Evolutionary conservation across 2,329 filamentous ascomycete genomes (phyloP), one percentile per base, ranked within the genome.

Genomic region (Colletotrichum sp.): DNA sequence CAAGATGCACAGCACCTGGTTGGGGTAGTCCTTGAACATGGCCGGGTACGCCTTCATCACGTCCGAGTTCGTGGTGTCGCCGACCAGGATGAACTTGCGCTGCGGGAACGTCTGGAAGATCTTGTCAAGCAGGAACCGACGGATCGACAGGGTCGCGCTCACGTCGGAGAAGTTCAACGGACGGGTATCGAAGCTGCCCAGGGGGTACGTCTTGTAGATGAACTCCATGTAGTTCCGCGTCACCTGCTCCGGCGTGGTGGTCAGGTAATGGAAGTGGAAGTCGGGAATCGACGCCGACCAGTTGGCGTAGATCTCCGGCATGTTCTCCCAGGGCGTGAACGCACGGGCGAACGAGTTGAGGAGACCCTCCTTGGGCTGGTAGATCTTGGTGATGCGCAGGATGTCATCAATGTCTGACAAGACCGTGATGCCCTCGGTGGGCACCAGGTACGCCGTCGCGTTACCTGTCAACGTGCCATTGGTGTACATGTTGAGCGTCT

Each of bases 351-450:
- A 95, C 0, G 93, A 92, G 83, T 96, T 96, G 13, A 95, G 85
- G 0, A 96, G 85, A 7, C 94, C 94, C 79, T 95, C 89, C 76
- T 91, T 90, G 0, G 94, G 94, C 62, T 93, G 83, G 81, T 94
- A 96, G 80, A 96, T 96, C 82, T 95, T 94, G 70, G 94, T 96
- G 2, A 95, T 85, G n/a, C 94, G 91, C 1, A 95, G 88, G 72
- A 95, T 95, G 79, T 96, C 94, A 77, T 95, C 94, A 75, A 96
- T 94, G 78, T 96, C 94, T 2, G 91, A 94, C 77, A 96, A 85
- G 74, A 96, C 87, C 1, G 94, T 95, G 27, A 95, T 83, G 21
- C 94, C 94, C 16, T 87, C 85, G 0, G 90, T 85, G 0, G 94
- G 94, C 0, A 96, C 93, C 2, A 96, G 89, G 79, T 94, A 96